Percentiles rank a stretch among this genome's conserved stretches.
phyloP scores from a whole-genome alignment of 2,329 filamentous ascomycete genomes.

The Neonectria neomacrospora region DNA sequence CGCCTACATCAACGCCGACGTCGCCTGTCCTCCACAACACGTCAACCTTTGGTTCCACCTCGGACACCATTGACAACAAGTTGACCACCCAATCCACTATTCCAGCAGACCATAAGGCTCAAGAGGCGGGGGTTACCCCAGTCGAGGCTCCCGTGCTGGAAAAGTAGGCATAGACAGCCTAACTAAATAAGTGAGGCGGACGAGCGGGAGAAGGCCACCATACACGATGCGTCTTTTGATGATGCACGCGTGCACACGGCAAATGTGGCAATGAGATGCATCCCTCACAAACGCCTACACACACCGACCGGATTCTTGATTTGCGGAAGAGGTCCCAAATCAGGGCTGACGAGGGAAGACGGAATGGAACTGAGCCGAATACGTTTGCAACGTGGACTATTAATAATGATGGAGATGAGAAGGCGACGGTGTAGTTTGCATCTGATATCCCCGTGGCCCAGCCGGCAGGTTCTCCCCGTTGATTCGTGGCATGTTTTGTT shows the following conservation, averaged over 20 bases:
- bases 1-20: conserved; percentile 44
- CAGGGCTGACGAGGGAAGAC: conserved; percentile 30
- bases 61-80: conserved; percentile 32
- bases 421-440: conserved; percentile 12
- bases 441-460: conserved; percentile 20
- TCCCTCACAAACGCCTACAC: not conserved
- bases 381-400: conserved; percentile 23
- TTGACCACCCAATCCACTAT: conserved; percentile 30
- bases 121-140: conserved; percentile 60
- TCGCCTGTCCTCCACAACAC: conserved; percentile 40
- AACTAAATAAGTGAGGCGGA: conserved; percentile 35
- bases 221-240: conserved; percentile 15
- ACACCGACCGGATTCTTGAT: not conserved
- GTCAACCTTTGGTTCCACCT: not conserved
- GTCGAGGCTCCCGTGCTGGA: conserved; percentile 41
- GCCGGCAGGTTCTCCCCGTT: not conserved
- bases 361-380: conserved; percentile 7
- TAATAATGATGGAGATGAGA: conserved; percentile 28
- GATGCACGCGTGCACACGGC: conserved; percentile 24
- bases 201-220: conserved; percentile 22
- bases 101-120: conserved; percentile 50
- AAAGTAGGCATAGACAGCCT: conserved; percentile 38
- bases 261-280: conserved; percentile 8
- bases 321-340: conserved; percentile 16
- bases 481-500: not conserved